Conservation (phyloP, 2,329 filamentous ascomycete species). For the Sphaerulina populicola region DNA sequence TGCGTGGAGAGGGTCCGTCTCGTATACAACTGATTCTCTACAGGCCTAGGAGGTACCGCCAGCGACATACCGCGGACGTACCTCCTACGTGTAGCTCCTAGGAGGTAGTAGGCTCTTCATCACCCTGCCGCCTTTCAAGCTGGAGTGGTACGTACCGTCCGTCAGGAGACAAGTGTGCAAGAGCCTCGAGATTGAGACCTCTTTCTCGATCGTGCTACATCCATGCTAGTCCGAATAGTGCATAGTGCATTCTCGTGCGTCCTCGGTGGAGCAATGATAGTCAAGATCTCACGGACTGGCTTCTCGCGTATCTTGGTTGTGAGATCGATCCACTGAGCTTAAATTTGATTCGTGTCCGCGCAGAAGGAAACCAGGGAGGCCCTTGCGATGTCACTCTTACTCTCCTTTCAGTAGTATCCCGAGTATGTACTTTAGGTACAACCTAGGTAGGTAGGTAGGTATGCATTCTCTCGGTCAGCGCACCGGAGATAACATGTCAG, state of each 20-base stretch:
- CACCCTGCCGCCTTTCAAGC: neutral
- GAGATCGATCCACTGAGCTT: conserved; percentile 3
- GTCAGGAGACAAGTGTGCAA: neutral
- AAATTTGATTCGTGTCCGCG: neutral
- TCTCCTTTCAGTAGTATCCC: neutral
- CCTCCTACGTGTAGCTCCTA: too few relatives aligned
- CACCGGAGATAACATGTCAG: too few relatives aligned
- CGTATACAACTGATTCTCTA: neutral
- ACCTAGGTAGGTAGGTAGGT: too few relatives aligned
- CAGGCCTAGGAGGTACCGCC: neutral
- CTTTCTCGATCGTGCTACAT: conserved; percentile 1
- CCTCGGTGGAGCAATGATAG: neutral
- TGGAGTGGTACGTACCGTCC: neutral
- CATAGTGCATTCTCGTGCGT: neutral
- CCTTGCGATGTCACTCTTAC: neutral
- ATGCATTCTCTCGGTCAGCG: too few relatives aligned
- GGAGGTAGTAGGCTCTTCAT: neutral
- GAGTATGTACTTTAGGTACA: too few relatives aligned
- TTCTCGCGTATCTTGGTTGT: conserved; percentile 7
- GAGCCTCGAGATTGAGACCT: neutral
- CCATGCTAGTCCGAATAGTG: neutral
- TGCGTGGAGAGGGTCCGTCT: neutral
- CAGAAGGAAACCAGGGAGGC: neutral
- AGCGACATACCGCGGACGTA: neutral
- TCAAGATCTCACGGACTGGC: neutral